Evolutionary conservation across 2,329 filamentous ascomycete genomes (phyloP), one percentile per base, ranked within the genome.

Genomic region (Xylaria sp.): DNA sequence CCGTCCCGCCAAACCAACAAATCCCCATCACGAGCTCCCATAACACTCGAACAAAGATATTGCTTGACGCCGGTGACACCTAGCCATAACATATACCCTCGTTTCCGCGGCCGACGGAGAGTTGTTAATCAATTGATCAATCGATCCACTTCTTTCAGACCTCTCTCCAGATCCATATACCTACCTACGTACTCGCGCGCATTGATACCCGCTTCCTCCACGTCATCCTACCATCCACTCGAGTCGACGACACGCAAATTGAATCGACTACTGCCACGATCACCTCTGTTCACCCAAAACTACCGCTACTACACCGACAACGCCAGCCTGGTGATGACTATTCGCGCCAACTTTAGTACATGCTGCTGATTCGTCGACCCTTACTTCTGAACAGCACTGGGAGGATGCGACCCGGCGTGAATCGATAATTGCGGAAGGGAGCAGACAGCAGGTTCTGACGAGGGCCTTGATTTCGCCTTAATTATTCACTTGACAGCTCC

Each of bases 391-490:
- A 53, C 34, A 16, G 50, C 13, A 9, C 54, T 46, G 58, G 59
- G 60, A 66, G 61, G 64, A 66, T 66, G 64, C 60, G 57, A 62
- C 57, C 51, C 54, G 58, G 57, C 18, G 48, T 54, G 19, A 59
- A 60, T 57, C 59, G 53, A 54, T 65, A 60, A 59, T 52, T 54
- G 63, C 49, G 63, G 64, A 63, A 65, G 59, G 63, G 64, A 62
- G 63, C 54, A 59, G 62, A 60, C 47, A 54, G 49, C 13, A 58
- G 55, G 55, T 7, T 55, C 47, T 9, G 44, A 47, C 19, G 30
- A 59, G 50, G 50, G 46, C 42, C 46, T 46, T 48, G 37, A 34
- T 51, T 46, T 42, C 19, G 9, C 35, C n/a, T 39, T 16, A 58
- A 51, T 18, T 58, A 51, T 47, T 30, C 42, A 48, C 44, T 46